Evolutionary conservation across 257 asterid genomes (phyloP).

Genomic region (Scutellaria galericulata): DNA sequence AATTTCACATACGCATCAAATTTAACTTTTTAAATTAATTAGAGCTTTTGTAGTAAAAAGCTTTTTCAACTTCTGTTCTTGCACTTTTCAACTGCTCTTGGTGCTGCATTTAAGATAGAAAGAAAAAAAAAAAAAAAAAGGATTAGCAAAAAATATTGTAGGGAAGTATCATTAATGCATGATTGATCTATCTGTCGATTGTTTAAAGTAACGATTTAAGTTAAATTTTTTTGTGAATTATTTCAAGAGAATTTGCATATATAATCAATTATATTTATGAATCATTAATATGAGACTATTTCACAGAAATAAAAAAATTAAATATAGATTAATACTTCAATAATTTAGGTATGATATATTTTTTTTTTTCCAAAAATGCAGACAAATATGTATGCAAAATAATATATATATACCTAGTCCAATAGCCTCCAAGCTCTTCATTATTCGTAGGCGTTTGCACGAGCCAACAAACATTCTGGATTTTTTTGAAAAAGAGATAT

Average conservation of each 20-base stretch:
- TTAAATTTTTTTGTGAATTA: no score
- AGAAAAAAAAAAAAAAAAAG: no score
- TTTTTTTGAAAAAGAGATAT: background rate
- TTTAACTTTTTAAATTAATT: constrained; percentile 14
- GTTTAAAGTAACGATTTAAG: no score
- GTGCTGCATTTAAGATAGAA: constrained; percentile 47
- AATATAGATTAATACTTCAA: no score
- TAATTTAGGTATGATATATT: no score
- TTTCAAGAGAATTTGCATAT: no score
- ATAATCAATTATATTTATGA: no score
- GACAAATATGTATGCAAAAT: background rate
- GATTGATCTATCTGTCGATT: no score
- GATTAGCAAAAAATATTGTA: background rate
- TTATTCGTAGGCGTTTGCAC: constrained; percentile 43
- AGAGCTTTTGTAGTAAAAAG: background rate
- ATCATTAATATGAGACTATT: no score
- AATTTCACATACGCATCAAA: constrained; percentile 25
- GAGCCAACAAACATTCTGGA: constrained; percentile 45
- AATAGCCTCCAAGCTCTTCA: constrained; percentile 47
- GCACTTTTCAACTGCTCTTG: constrained; percentile 65
- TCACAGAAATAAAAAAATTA: no score
- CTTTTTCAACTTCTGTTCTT: constrained; percentile 53
- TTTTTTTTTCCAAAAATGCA: no score
- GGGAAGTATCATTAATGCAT: no score
- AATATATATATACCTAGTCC: constrained; percentile 40